Base-by-base conservation (phyloP, 495 filamentous ascomycete species). In the Penicillium atrosanguineum region DNA sequence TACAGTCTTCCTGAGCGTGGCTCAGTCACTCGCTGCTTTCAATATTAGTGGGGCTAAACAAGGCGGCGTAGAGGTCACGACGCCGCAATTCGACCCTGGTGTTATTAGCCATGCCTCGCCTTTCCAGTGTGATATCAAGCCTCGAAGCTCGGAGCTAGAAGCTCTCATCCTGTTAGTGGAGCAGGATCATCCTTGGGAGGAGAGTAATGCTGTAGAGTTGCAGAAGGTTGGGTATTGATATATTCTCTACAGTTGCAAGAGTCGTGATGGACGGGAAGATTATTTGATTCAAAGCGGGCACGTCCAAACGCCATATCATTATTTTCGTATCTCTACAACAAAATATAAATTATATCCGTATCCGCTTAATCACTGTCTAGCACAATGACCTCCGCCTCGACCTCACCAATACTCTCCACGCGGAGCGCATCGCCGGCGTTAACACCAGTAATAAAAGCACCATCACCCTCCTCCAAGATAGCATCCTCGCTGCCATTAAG, bases 401-500 rank as follows among this genome's bases (percentile, higher is more conserved):
- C 84, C 41, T 85, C 81, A 2, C 86, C 86, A 34, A 88, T 61
- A 53, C 80, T 86, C 70, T 87, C 83, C 12, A 88, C 74, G 7
- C 63, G 63, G 21, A 88, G 60, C 48, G 71, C 73, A 63, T 87
- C 85, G 0, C 85, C 86, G 15, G 73, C 79, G 65, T 80, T 73
- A 1, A 79, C 75, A 20, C 65, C 53, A 8, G 64, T 66, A 12
- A 92, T 72, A 73, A 86, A 91, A 7, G 85, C 87, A 16, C 88
- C 87, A 69, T 94, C 89, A 1, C 88, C 88, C 69, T 90, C 88
- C 0, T 69, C 67, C 0, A 91, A 58, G 26, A 87, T 72, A 19
- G 72, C 71, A 59, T 86, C 82, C 18, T 90, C 85, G 50, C 80
- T 69, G 6, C 78, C 79, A 60, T 79, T 82, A 34, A 90, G 44